phyloP scores from a whole-genome alignment of 2,329 filamentous ascomycete species.

The Ilyonectria sp. region DNA sequence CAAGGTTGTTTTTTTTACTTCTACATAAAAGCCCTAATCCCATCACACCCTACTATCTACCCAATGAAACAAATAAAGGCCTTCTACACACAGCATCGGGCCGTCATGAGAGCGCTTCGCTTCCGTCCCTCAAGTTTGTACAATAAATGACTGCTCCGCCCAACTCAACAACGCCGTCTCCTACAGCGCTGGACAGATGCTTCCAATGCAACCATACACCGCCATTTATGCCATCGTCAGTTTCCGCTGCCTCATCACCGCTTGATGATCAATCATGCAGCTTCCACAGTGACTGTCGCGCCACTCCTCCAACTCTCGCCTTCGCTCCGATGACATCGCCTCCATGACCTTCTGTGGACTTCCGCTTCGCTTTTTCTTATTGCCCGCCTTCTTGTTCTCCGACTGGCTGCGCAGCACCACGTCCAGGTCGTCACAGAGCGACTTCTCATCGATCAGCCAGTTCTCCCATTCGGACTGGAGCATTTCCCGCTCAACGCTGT shows the following conservation, averaged over 20 bases:
- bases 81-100: not conserved
- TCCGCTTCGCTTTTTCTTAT: slow-evolving; percentile 40
- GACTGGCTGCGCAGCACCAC: slow-evolving; percentile 57
- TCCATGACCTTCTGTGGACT: slow-evolving; percentile 52
- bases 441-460: slow-evolving; percentile 87
- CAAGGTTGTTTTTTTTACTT: not conserved
- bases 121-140: not conserved
- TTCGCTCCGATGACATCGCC: slow-evolving; percentile 49
- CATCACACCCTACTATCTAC: not conserved
- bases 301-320: slow-evolving; percentile 63
- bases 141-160: not conserved
- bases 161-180: not conserved
- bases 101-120: not conserved
- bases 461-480: slow-evolving; percentile 92
- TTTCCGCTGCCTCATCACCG: slow-evolving; percentile 51
- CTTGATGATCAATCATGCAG: slow-evolving; percentile 63
- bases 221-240: slow-evolving; percentile 41
- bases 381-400: slow-evolving; percentile 36
- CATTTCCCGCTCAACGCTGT: slow-evolving; percentile 89
- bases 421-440: slow-evolving; percentile 77
- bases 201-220: not conserved
- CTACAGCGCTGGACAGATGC: not conserved
- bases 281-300: slow-evolving; percentile 70
- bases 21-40: not conserved
- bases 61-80: not conserved